These are phyloP conservation scores for Colletotrichum tropicicola DNA, from an alignment of 2,329 filamentous ascomycete genomes.

Conservation along the genomic window DNA sequence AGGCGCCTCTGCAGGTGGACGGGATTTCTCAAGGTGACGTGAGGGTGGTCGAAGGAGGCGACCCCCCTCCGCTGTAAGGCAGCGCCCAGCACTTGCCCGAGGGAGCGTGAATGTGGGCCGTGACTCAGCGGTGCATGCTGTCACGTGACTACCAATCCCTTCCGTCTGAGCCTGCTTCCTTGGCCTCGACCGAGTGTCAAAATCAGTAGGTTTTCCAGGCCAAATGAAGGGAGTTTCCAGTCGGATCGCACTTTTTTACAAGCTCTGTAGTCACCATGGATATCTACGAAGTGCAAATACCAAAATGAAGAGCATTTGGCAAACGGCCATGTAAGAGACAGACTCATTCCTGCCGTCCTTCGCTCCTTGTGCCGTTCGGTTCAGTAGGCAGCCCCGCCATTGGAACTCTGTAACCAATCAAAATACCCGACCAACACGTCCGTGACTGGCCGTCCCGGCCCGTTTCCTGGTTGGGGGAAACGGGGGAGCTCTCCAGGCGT, in stretches of 20 bases:
- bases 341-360: no score
- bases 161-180: no score
- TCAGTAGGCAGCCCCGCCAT: not conserved
- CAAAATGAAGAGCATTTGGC: no score
- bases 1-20: conserved; percentile 10
- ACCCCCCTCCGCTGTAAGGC: not conserved
- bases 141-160: conserved; percentile 16
- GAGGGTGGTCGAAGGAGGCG: conserved; percentile 15
- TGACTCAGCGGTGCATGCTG: not conserved
- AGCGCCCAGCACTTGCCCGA: not conserved
- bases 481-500: conserved; percentile 6
- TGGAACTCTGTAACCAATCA: conserved; percentile 4
- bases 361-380: no score
- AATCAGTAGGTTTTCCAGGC: no score
- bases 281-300: no score
- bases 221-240: no score
- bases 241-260: no score
- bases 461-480: conserved; percentile 14
- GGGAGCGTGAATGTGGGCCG: not conserved
- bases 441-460: not conserved
- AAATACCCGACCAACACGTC: not conserved
- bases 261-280: no score
- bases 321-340: no score
- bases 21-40: conserved; percentile 28
- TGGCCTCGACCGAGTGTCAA: no score